phyloP scores from a whole-genome alignment of 2,329 filamentous ascomycete species.

The Endothia cerciana region DNA sequence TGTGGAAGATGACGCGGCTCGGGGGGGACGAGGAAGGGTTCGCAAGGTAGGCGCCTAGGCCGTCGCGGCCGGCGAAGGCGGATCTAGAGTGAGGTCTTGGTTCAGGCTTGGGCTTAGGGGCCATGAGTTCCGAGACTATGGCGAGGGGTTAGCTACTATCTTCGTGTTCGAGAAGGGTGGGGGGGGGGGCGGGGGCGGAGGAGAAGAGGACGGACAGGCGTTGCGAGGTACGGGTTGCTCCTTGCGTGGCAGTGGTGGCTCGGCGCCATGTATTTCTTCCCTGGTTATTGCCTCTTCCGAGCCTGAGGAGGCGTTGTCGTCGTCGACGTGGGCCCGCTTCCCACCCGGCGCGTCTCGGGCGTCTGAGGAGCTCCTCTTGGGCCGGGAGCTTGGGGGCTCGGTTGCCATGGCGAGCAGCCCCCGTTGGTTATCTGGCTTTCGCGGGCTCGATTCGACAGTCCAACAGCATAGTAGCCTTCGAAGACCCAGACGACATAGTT shows the following conservation, averaged over 20 bases:
- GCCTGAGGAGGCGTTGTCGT: slow-evolving; percentile 24
- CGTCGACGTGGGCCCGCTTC: slow-evolving; percentile 15
- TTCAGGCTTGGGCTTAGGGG: slow-evolving; percentile 48
- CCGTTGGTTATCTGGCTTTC: background rate
- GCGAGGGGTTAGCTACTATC: slow-evolving; percentile 25
- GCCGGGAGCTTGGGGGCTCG: background rate
- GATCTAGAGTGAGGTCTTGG: slow-evolving; percentile 32
- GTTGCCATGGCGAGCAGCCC: slow-evolving; percentile 7
- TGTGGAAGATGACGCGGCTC: slow-evolving; percentile 66
- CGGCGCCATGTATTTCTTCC: slow-evolving; percentile 45
- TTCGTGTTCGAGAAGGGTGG: background rate
- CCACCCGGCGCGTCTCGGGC: slow-evolving; percentile 13
- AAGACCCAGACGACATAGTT: background rate
- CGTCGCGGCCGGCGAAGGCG: slow-evolving; percentile 55
- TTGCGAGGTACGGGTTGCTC: slow-evolving; percentile 39
- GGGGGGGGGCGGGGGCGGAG: too few relatives aligned
- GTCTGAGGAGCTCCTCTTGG: slow-evolving; percentile 15
- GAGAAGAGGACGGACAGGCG: slow-evolving; percentile 42
- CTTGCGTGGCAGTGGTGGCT: slow-evolving; percentile 33
- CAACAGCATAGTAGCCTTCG: background rate
- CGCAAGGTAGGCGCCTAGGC: slow-evolving; percentile 68
- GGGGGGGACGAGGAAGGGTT: slow-evolving; percentile 64
- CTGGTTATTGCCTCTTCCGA: slow-evolving; percentile 45
- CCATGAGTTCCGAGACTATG: slow-evolving; percentile 59
- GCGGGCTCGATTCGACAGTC: background rate